These are phyloP conservation scores for Radiomyces spectabilis DNA, from an alignment of 192 early-diverging fungal species.

Conservation along the genomic window DNA sequence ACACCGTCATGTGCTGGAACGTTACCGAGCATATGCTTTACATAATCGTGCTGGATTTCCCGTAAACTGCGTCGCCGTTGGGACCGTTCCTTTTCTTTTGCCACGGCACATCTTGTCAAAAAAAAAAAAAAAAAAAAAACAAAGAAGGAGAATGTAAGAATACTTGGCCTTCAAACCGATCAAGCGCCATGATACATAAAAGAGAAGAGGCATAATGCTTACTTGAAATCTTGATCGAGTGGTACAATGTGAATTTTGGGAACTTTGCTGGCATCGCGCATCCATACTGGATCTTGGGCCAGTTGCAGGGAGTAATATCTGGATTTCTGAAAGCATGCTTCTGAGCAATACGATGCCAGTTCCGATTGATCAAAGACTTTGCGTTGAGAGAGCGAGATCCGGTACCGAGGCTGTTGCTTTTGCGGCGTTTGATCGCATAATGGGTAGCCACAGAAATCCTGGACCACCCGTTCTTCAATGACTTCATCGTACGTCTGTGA, in stretches of 20 bases:
- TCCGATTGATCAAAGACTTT: conserved; percentile 77
- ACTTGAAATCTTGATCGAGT: conserved; percentile 25
- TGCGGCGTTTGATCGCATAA: conserved; percentile 46
- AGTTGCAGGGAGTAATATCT: conserved; percentile 65
- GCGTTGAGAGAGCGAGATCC: conserved; percentile 59
- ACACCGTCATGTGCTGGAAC: conserved; percentile 1
- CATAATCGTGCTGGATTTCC: conserved; percentile 15
- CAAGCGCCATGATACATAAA: no score
- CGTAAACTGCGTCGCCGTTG: not conserved
- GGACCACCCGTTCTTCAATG: conserved; percentile 64
- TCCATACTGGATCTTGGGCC: conserved; percentile 67
- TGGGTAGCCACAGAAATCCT: conserved; percentile 75
- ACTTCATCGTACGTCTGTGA: conserved; percentile 61
- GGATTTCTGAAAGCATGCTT: conserved; percentile 63
- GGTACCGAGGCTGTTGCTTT: conserved; percentile 45
- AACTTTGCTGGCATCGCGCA: conserved; percentile 28
- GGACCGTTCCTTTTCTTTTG: conserved; percentile 5
- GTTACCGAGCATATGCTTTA: conserved; percentile 1
- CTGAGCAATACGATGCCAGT: conserved; percentile 61
- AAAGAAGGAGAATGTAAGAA: not conserved
- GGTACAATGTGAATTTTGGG: conserved; percentile 14
- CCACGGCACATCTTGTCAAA: not conserved
- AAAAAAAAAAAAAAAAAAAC: not conserved
- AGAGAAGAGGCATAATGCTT: conserved; percentile 4
- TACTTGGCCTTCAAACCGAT: no score